Conservation (phyloP, 495 filamentous ascomycete genomes). For the Recurvomyces mirabilis region DNA sequence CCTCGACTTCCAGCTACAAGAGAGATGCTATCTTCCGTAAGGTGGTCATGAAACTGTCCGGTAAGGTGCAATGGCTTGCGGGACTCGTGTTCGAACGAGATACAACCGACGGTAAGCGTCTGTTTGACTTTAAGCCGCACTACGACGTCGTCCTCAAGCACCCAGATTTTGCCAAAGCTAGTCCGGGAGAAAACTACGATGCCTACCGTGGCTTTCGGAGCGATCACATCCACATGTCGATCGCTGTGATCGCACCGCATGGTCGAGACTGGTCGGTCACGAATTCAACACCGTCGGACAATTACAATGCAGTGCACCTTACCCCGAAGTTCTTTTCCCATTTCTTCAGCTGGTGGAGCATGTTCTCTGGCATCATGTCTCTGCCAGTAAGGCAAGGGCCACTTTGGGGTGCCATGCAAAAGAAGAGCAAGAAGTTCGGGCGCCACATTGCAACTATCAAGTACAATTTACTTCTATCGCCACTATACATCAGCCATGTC, state of each 20-base stretch:
- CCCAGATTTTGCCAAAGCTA: constrained; percentile 55
- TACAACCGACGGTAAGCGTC: constrained; percentile 50
- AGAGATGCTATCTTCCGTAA: constrained; percentile 82
- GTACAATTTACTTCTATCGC: constrained; percentile 85
- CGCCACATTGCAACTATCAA: constrained; percentile 94
- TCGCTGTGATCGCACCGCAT: constrained; percentile 74
- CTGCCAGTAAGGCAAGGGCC: constrained; percentile 85
- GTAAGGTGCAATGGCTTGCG: constrained; percentile 80
- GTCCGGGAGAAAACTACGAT: constrained; percentile 57
- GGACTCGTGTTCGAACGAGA: constrained; percentile 88
- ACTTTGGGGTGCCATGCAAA: constrained; percentile 82
- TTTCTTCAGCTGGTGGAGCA: constrained; percentile 95
- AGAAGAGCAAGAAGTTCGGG: constrained; percentile 96
- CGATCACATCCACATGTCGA: constrained; percentile 86
- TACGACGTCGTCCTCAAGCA: constrained; percentile 82
- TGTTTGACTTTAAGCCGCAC: constrained; percentile 81
- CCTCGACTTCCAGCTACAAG: constrained; percentile 48
- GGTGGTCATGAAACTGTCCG: constrained; percentile 95
- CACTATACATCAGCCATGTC: constrained; percentile 87
- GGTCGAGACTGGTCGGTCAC: constrained; percentile 69
- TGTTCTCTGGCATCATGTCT: constrained; percentile 91
- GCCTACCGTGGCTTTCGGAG: constrained; percentile 90
- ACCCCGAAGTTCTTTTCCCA: constrained; percentile 94
- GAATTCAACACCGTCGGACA: constrained; percentile 59
- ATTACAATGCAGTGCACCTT: constrained; percentile 90